Conservation (phyloP, 2,329 filamentous ascomycete genomes). For the Juglanconis oblonga region DNA sequence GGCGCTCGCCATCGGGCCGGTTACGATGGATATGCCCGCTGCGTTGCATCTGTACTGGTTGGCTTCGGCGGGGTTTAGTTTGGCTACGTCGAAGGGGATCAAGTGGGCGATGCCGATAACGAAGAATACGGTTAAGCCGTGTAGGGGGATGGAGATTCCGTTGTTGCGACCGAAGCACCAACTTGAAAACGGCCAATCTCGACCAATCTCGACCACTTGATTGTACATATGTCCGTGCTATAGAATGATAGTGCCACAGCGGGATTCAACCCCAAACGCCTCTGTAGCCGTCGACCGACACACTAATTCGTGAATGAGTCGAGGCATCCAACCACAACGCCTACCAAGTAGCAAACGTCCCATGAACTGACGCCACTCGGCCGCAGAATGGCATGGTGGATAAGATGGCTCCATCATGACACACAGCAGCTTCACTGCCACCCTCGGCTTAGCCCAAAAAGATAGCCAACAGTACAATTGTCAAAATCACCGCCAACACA, state of each 20-base stretch:
- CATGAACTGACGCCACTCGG: too few relatives aligned
- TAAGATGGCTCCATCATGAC: not conserved
- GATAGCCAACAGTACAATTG: slow-evolving; percentile 85
- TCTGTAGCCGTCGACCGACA: not conserved
- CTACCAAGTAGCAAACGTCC: not conserved
- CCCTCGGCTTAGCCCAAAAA: slow-evolving; percentile 60
- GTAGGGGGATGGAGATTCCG: slow-evolving; percentile 20
- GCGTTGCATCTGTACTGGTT: slow-evolving; percentile 45
- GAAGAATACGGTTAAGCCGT: slow-evolving; percentile 15
- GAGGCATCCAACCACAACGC: not conserved
- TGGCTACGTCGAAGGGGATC: slow-evolving; percentile 22
- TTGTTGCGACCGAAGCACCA: slow-evolving; percentile 12
- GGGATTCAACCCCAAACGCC: not conserved
- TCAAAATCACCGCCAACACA: slow-evolving; percentile 83
- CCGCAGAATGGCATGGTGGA: too few relatives aligned
- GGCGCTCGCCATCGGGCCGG: slow-evolving; percentile 30
- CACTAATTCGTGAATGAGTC: not conserved
- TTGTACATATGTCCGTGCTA: not conserved
- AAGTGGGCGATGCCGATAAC: slow-evolving; percentile 24
- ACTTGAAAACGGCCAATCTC: not conserved
- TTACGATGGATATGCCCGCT: slow-evolving; percentile 37
- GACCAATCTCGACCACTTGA: not conserved
- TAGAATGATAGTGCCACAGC: not conserved
- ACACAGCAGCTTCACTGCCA: not conserved
- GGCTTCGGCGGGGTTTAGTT: slow-evolving; percentile 28